Evolutionary conservation across 2,329 filamentous ascomycete species (phyloP), one percentile per base, ranked within the genome.

Genomic region (Aspergillus uvarum): DNA sequence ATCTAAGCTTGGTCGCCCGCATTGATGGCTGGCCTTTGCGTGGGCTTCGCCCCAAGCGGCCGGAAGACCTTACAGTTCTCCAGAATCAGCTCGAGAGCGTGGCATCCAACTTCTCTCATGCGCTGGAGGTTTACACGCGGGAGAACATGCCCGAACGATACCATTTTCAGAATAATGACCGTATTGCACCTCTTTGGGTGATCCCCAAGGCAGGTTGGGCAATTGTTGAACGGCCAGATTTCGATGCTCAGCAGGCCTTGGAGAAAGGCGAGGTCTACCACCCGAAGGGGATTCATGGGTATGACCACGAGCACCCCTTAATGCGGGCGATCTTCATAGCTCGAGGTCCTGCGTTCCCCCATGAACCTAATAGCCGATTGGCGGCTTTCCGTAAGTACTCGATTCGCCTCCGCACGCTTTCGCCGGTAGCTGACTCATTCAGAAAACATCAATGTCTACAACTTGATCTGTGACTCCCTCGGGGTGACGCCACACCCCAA

Each of bases 271-370:
- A 85, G 12, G 80, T 86, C 0, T 99, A 97, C 71, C 84, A 89
- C 66, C 95, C 95, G 0, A 85, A 84, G 29, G 95, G 95, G 2
- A 79, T 99, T 2, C 95, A 99, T 72, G 95, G 95, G 1, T 99
- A 98, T 72, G 95, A 99, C 72, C 89, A 96, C 69, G 89, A 96
- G 70, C 89, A 99, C 72, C 93, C 94, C 0, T 81, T 99, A 49
- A 99, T 99, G 95, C 83, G 95, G 44, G 94, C 95, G 0, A 96
- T 99, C 48, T 99, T 99, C 69, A 83, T 98, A 52, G 95, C 95
- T 1, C 83, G 91, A 44, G 95, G 95, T 0, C 95, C 95, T 4
- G 93, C 94, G 0, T 99, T 99, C 72, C 91, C 92, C 0, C 93
- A 97, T 68, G 79, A 85, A 44, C 87, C 90, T 0, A 93, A 95